Evolutionary conservation across 192 early-diverging fungal genomes (phyloP), one percentile per base, ranked within the genome.

Genomic region (Coemansia sp.): DNA sequence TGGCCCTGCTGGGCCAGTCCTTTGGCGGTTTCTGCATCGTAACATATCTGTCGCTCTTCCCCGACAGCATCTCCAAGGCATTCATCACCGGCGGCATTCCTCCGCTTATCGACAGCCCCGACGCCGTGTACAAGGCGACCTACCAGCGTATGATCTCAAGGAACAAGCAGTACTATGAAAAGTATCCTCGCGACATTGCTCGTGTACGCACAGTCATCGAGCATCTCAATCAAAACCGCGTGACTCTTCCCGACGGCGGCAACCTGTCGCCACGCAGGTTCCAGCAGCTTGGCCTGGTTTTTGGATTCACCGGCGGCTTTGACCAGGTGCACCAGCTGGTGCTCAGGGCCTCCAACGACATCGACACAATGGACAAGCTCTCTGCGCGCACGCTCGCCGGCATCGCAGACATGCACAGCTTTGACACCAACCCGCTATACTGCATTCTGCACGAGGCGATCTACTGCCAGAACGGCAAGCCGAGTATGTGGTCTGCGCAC

Each of bases 11-110:
- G 18, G 90, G 90, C 41, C 90, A 90, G 67, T 88, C 87, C 38
- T 91, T 87, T 78, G 90, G 90, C 66, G 90, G 90, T 1, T 91
- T 91, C 72, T 91, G 89, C 69, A 85, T 87, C 57, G 82, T 79
- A 14, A 90, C 88, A 4, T 91, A 89, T 43, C 79, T 91, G 52
- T 89, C 87, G 33, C 65, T 91, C 61, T 91, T 88, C 60, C 90
- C 90, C 1, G 68, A 75, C 28, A 88, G 87, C 20, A 64, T 91
- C 39, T 76, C 87, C 17, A 83, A 86, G 54, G 90, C 87, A 3
- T 87, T 87, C 57, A 90, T 91, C 63, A 89, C 90, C 8, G 90
- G 90, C 35, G 90, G 90, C 38, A 79, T 91, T 32, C 90, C 88
- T 22, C 90, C 90, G n/a, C 64, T 89, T 11, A 73, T 88, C n/a